phyloP scores from a whole-genome alignment of 208 protist species.

The Tritrichomonas foetus region DNA sequence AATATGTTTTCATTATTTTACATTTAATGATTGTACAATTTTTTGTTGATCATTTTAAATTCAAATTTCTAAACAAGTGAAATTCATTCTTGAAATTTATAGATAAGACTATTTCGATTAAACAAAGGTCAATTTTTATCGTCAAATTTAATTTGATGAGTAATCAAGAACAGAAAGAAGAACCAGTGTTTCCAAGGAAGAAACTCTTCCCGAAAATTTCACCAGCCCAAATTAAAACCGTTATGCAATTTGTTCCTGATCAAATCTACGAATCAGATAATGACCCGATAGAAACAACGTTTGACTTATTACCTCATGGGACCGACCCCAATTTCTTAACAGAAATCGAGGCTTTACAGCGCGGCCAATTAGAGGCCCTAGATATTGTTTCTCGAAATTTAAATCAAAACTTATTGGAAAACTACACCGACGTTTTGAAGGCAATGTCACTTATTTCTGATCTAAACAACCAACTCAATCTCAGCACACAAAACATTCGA shows the following conservation, averaged over 20 bases:
- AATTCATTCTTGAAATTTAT: too few species aligned
- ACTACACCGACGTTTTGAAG: not conserved
- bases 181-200: not conserved
- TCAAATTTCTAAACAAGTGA: too few species aligned
- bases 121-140: too few species aligned
- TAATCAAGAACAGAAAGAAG: not conserved
- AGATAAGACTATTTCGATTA: too few species aligned
- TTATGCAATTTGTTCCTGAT: not conserved
- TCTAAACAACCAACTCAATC: not conserved
- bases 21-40: too few species aligned
- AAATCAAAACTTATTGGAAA: not conserved
- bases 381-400: slow-evolving; percentile 24
- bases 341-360: too few species aligned
- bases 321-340: not conserved
- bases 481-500: not conserved
- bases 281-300: not conserved
- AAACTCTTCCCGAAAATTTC: not conserved
- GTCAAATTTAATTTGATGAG: too few species aligned
- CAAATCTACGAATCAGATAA: not conserved
- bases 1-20: too few species aligned
- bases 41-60: too few species aligned
- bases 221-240: not conserved
- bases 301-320: not conserved
- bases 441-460: not conserved
- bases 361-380: not conserved